A percentile compares a stretch with the other conserved stretches of the same genome.
Evolutionary conservation across 2,329 filamentous ascomycete species (phyloP).

Genomic region (Massarina eburnea): DNA sequence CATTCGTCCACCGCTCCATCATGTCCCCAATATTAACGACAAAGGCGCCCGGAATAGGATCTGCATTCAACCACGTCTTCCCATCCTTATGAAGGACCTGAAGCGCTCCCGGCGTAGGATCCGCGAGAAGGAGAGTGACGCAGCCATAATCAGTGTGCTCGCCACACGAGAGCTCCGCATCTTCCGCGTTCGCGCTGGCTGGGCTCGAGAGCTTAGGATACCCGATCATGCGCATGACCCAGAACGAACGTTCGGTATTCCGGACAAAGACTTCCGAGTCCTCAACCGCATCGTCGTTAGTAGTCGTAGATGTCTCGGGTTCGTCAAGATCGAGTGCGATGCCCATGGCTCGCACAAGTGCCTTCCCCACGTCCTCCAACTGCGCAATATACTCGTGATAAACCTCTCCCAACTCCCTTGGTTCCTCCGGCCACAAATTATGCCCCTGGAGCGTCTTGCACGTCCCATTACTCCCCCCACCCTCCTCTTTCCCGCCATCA

Average conservation of each 20-base stretch:
- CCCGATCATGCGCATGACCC: conserved; percentile 46
- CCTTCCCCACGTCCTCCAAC: conserved; percentile 33
- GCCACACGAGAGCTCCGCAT: conserved; percentile 43
- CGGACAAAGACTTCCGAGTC: conserved; percentile 37
- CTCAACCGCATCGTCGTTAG: conserved; percentile 6
- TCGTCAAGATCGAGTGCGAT: conserved; percentile 32
- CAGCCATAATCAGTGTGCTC: conserved; percentile 51
- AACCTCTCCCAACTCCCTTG: conserved; percentile 24
- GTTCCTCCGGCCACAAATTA: conserved; percentile 47
- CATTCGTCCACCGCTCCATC: conserved; percentile 51
- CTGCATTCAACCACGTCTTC: conserved; percentile 47
- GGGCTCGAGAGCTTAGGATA: conserved; percentile 37
- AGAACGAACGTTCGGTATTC: conserved; percentile 38
- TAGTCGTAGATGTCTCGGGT: neutral
- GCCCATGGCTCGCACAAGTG: conserved; percentile 43
- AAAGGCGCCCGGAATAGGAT: conserved; percentile 48
- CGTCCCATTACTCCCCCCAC: conserved; percentile 18
- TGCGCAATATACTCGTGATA: conserved; percentile 37
- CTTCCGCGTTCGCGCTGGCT: conserved; percentile 8
- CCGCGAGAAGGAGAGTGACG: conserved; percentile 50
- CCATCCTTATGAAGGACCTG: conserved; percentile 47
- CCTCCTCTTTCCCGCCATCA: conserved; percentile 17
- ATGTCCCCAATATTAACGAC: conserved; percentile 56
- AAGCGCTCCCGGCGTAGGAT: conserved; percentile 46
- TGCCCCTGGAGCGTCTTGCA: conserved; percentile 41